These are phyloP conservation scores for Bretziella fagacearum DNA, from an alignment of 2,329 filamentous ascomycete species.

Conservation along the genomic window DNA sequence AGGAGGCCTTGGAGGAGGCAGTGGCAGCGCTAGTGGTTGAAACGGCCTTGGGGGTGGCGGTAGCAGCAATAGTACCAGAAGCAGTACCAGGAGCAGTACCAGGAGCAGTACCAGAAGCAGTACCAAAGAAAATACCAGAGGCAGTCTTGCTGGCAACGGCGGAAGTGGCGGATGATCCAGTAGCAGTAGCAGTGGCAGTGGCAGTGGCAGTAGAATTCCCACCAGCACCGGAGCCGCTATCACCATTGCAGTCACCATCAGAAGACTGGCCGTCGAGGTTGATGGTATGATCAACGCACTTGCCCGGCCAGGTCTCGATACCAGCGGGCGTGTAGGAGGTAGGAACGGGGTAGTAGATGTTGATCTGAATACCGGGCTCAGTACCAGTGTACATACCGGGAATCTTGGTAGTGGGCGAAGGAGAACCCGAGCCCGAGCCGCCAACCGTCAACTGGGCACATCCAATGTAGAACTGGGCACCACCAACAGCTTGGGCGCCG, in stretches of 20 bases:
- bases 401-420: constrained; percentile 23
- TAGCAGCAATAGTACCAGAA: too few relatives aligned
- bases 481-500: constrained; percentile 23
- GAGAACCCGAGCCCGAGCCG: constrained; percentile 26
- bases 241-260: constrained; percentile 24
- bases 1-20: too few relatives aligned
- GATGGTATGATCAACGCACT: constrained; percentile 24
- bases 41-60: too few relatives aligned
- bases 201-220: constrained; percentile 11
- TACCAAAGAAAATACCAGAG: too few relatives aligned
- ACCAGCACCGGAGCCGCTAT: constrained; percentile 13
- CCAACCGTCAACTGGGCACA: constrained; percentile 23
- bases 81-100: too few relatives aligned
- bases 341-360: constrained; percentile 27
- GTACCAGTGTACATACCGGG: constrained; percentile 24
- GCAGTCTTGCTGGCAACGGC: too few relatives aligned
- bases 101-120: too few relatives aligned
- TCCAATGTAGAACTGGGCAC: constrained; percentile 31
- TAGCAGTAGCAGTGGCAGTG: neutral
- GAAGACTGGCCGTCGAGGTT: constrained; percentile 21
- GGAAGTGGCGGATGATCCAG: neutral
- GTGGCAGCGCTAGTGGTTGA: too few relatives aligned
- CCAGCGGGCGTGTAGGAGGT: constrained; percentile 20
- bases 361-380: constrained; percentile 26
- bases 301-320: constrained; percentile 20